Percentiles rank a stretch among this genome's conserved stretches.
Conservation (phyloP, 2,329 filamentous ascomycete genomes). For the Fusarium sp. region DNA sequence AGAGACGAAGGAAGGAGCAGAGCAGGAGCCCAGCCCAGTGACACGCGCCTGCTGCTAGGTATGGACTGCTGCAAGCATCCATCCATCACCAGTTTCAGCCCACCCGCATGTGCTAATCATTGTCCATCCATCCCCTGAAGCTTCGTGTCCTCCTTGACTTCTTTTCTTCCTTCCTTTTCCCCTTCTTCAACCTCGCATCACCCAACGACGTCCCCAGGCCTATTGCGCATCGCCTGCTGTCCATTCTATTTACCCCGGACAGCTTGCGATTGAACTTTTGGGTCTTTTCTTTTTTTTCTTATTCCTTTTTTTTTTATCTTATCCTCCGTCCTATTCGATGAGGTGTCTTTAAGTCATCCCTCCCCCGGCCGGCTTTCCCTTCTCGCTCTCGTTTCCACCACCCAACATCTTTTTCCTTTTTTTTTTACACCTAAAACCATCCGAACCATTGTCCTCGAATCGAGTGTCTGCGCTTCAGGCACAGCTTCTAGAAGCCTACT, state of each 20-base stretch:
- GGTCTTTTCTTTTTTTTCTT: constrained; percentile 25
- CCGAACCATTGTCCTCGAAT: constrained; percentile 18
- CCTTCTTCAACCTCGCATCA: constrained; percentile 27
- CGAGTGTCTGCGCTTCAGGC: constrained; percentile 21
- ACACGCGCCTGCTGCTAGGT: constrained; percentile 29
- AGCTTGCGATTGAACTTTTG: constrained; percentile 34
- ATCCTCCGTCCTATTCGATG: constrained; percentile 31
- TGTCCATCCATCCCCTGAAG: constrained; percentile 41
- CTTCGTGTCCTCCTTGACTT: constrained; percentile 33
- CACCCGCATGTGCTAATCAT: constrained; percentile 27
- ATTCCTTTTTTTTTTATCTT: constrained; percentile 19
- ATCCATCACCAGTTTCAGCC: constrained; percentile 32
- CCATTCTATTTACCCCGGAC: constrained; percentile 21
- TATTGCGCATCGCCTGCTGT: constrained; percentile 24
- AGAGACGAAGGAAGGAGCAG: neutral
- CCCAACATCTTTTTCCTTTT: constrained; percentile 8
- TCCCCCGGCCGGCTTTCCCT: constrained; percentile 18
- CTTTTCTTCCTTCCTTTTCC: constrained; percentile 32
- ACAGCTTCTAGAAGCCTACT: constrained; percentile 7
- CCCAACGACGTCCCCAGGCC: constrained; percentile 14
- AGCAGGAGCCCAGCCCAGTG: constrained; percentile 3
- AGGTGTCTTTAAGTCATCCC: constrained; percentile 35
- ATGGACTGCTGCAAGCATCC: constrained; percentile 23
- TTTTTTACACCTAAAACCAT: constrained; percentile 1
- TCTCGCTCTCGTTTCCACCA: constrained; percentile 30